phyloP scores from a whole-genome alignment of 2,329 filamentous ascomycete species.

The Colletotrichum sp. region DNA sequence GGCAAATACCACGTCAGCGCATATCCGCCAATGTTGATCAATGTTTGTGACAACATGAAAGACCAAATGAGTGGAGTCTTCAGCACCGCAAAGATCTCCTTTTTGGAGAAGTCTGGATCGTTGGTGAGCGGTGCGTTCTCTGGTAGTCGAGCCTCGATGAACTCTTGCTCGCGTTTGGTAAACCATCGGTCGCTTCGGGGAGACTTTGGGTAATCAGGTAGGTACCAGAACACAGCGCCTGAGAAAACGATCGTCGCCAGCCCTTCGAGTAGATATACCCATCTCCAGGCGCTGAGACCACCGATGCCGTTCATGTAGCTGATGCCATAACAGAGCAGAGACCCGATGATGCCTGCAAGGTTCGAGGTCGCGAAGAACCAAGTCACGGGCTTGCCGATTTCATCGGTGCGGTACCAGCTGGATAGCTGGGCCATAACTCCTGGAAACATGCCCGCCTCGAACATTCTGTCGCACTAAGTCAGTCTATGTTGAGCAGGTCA shows the following conservation, averaged over 20 bases:
- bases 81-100: conserved; percentile 39
- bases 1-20: conserved; percentile 46
- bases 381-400: conserved; percentile 44
- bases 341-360: conserved; percentile 38
- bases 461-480: conserved; percentile 18
- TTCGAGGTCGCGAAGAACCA: conserved; percentile 44
- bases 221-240: conserved; percentile 26
- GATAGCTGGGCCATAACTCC: conserved; percentile 45
- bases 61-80: conserved; percentile 25
- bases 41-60: conserved; percentile 30
- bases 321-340: conserved; percentile 33
- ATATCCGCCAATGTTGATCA: conserved; percentile 45
- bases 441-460: conserved; percentile 48
- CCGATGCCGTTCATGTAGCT: conserved; percentile 28
- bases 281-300: conserved; percentile 31
- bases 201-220: conserved; percentile 50
- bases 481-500: neutral
- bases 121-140: conserved; percentile 41
- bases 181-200: conserved; percentile 40
- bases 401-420: conserved; percentile 51
- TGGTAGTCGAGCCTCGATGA: conserved; percentile 40
- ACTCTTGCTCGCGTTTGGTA: conserved; percentile 41
- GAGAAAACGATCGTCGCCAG: conserved; percentile 37
- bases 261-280: conserved; percentile 50
- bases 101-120: conserved; percentile 38